Evolutionary conservation across 345 rosid genomes (phyloP), one percentile per base, ranked within the genome.

Genomic region (Erodium maritimum): DNA sequence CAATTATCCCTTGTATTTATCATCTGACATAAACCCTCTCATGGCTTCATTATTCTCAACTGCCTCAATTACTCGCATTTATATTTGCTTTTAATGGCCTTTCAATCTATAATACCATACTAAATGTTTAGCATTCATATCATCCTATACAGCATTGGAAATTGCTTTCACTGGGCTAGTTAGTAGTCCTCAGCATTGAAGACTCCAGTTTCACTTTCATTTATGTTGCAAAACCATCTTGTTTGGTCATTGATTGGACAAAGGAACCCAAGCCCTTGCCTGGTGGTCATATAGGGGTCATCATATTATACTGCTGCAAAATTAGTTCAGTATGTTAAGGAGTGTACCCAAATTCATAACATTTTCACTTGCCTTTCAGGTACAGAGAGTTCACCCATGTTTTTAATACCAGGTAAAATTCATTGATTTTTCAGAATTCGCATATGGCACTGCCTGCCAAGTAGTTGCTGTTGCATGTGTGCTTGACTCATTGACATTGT

Each of bases 1-100:
- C n/a, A n/a, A n/a, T n/a, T n/a, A n/a, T n/a, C n/a, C n/a, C n/a
- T n/a, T n/a, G 86, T 86, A 79, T 81, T 80, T 85, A 76, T 82
- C 87, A 79, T 86, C 80, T 86, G 93, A 86, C 80, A 83, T 73
- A 80, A n/a, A n/a, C n/a, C n/a, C n/a, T n/a, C n/a, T n/a, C n/a
- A 80, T 79, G 67, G 65, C 80, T 79, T 89, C 85, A 74, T 83
- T 82, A 84, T 87, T 83, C 86, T 86, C 96, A 86, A 89, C 85
- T 62, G 95, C 75, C 87, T 77, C 95, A 79, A 78, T 89, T 85
- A 93, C 95, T 83, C 71, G 95, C 99, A 93, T 93, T 89, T 80
- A 89, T 80, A 73, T n/a, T n/a, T 76, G 86, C 71, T 89, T 80
- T 80, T 84, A 91, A 82, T 82, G 84, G 72, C 71, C 75, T 69